Evolutionary conservation across 2,329 filamentous ascomycete species (phyloP), one percentile per base, ranked within the genome.

Genomic region (Trichophyton benhamiae): DNA sequence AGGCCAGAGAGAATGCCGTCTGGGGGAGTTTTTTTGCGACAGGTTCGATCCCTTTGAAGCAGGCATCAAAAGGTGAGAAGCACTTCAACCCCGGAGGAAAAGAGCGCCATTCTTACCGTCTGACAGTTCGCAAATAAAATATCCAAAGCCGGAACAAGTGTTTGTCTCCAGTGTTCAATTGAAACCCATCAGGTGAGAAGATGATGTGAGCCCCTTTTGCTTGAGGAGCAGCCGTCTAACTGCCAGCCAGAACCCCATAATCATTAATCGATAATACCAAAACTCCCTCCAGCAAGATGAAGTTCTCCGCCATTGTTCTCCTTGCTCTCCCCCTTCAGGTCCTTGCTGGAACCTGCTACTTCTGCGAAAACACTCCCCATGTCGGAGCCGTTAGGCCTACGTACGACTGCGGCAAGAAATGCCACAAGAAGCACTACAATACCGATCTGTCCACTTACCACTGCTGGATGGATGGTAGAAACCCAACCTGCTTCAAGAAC

Each of bases 321-420:
- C 20, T 60, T 7, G 33, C 58, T 48, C 61, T 60, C 46, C 57
- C 61, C 2, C 57, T 62, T 22, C 46, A 60, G 33, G 61, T 57
- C 46, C 22, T 61, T 20, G 60, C 60, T 1, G 49, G 25, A 3
- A 58, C 27, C 1, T 61, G 60, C 42, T 58, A 61, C n/a, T 61
- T 49, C 60, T 61, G 60, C 27, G 41, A 58, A 38, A 59, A 58
- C 42, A 27, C n/a, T 3, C n/a, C 55, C 13, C 30, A 58, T 15
- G 55, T 58, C 8, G 60, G 60, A 49, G 53, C 60, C 2, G 53
- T 58, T 20, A 22, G 36, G 6, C 60, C 60, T 42, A 61, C 60
- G 55, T 61, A 61, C 17, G 48, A 61, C 22, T 61, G 60, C 46
- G 60, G 60, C 41, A 61, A 59, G 55, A 61, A 61, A 53, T 61